These are phyloP conservation scores for Penstemon davidsonii DNA, from an alignment of 257 asterid species.

Conservation along the genomic window DNA sequence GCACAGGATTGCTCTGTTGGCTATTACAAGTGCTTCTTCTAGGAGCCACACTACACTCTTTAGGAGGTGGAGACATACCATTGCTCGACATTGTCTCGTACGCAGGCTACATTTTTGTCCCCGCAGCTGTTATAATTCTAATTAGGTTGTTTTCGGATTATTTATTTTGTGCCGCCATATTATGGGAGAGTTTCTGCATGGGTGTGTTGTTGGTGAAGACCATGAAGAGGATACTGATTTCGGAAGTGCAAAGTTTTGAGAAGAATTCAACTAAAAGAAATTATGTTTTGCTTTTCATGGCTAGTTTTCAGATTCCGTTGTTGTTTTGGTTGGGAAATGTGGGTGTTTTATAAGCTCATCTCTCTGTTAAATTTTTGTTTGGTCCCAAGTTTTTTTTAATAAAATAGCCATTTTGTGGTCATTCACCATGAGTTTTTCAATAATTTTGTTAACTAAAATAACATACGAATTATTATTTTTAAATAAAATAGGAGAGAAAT, in stretches of 20 bases:
- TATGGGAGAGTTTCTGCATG: slow-evolving; percentile 41
- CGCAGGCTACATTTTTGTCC: slow-evolving; percentile 35
- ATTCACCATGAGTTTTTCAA: no score
- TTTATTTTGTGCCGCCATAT: slow-evolving; percentile 10
- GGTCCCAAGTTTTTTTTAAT: no score
- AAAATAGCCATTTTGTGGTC: background rate
- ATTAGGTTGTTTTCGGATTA: slow-evolving; percentile 24
- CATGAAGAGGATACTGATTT: slow-evolving; percentile 39
- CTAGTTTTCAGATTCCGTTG: slow-evolving; percentile 33
- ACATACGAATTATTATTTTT: no score
- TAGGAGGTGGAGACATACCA: slow-evolving; percentile 38
- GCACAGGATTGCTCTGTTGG: slow-evolving; percentile 36
- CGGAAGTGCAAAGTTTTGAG: slow-evolving; percentile 34
- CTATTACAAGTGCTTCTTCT: slow-evolving; percentile 33
- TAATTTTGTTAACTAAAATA: no score
- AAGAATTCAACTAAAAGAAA: slow-evolving; percentile 28
- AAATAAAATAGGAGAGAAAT: no score
- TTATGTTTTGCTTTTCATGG: slow-evolving; percentile 36
- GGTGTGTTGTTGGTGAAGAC: slow-evolving; percentile 45
- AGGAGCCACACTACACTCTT: slow-evolving; percentile 27
- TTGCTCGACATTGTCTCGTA: slow-evolving; percentile 39
- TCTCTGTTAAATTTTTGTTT: no score
- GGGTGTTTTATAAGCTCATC: slow-evolving; percentile 10
- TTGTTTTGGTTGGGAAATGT: slow-evolving; percentile 42
- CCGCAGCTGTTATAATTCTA: slow-evolving; percentile 26